These are phyloP conservation scores for Aureobasidium pullulans DNA, from an alignment of 2,329 filamentous ascomycete species.

Conservation along the genomic window DNA sequence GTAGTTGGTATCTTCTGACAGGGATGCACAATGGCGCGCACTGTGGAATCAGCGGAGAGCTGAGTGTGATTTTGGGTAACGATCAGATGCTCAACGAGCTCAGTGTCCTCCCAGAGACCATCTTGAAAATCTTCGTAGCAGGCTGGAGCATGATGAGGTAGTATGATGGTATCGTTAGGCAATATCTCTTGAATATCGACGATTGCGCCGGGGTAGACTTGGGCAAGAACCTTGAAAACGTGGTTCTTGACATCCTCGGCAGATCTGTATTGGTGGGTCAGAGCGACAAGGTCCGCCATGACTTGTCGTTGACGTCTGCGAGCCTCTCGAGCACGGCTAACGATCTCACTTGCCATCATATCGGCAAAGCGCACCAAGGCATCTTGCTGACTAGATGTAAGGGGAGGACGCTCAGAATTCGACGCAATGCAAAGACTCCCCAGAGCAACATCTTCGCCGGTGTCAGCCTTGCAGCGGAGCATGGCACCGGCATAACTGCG, in stretches of 20 bases:
- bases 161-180: slow-evolving; percentile 20
- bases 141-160: slow-evolving; percentile 26
- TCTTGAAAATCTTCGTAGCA: slow-evolving; percentile 27
- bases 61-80: slow-evolving; percentile 28
- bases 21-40: slow-evolving; percentile 33
- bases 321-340: slow-evolving; percentile 30
- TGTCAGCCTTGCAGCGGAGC: slow-evolving; percentile 34
- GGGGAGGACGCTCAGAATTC: slow-evolving; percentile 25
- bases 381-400: slow-evolving; percentile 28
- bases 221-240: slow-evolving; percentile 26
- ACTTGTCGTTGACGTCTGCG: slow-evolving; percentile 35
- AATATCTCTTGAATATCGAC: slow-evolving; percentile 23
- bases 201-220: slow-evolving; percentile 29
- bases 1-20: slow-evolving; percentile 28
- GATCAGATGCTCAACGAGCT: slow-evolving; percentile 34
- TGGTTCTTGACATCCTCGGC: slow-evolving; percentile 20
- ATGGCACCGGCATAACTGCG: slow-evolving; percentile 36
- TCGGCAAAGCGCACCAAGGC: slow-evolving; percentile 32
- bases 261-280: slow-evolving; percentile 16
- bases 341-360: slow-evolving; percentile 35
- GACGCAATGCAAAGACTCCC: slow-evolving; percentile 40
- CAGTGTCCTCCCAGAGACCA: slow-evolving; percentile 39
- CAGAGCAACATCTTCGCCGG: slow-evolving; percentile 33
- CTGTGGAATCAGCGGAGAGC: slow-evolving; percentile 23
- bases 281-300: slow-evolving; percentile 31